Conservation (phyloP, 768 basidiomycete species). For the Infundibulicybe gibba region DNA sequence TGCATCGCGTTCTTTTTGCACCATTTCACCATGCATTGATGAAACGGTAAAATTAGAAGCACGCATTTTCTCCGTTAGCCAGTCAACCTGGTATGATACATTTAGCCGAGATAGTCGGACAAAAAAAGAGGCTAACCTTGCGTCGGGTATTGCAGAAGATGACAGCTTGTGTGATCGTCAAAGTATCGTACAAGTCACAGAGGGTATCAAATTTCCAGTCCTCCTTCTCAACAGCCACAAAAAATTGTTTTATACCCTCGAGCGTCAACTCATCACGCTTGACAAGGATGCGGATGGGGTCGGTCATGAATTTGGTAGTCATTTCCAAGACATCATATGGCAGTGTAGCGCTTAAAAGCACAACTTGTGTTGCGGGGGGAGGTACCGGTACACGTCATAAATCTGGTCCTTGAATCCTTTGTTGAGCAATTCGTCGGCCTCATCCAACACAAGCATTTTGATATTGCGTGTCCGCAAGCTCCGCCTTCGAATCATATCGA, state of each 20-base stretch:
- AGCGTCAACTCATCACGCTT: conserved; percentile 99
- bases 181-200: conserved; percentile 95
- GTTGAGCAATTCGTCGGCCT: conserved; percentile 94
- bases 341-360: conserved; percentile 92
- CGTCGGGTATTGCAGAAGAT: conserved; percentile 98
- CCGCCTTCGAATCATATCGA: conserved; percentile 97
- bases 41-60: conserved; percentile 99
- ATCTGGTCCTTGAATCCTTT: conserved; percentile 99
- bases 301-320: conserved; percentile 99
- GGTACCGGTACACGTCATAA: conserved; percentile 97
- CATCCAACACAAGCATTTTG: conserved; percentile 95
- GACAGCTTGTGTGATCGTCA: conserved; percentile 98
- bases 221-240: conserved; percentile 98
- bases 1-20: conserved; percentile 90
- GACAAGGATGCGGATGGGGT: conserved; percentile 96
- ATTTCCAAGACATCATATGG: conserved; percentile 98
- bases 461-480: conserved; percentile 93
- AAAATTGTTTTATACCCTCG: conserved; percentile 95
- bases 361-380: conserved; percentile 95
- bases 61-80: conserved; percentile 98
- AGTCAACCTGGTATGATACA: conserved; percentile 67
- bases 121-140: conserved; percentile 59
- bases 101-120: conserved; percentile 4
- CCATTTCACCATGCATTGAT: conserved; percentile 96
- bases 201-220: conserved; percentile 99